phyloP scores from a whole-genome alignment of 2,329 filamentous ascomycete species.

The Hypomyces perniciosus region DNA sequence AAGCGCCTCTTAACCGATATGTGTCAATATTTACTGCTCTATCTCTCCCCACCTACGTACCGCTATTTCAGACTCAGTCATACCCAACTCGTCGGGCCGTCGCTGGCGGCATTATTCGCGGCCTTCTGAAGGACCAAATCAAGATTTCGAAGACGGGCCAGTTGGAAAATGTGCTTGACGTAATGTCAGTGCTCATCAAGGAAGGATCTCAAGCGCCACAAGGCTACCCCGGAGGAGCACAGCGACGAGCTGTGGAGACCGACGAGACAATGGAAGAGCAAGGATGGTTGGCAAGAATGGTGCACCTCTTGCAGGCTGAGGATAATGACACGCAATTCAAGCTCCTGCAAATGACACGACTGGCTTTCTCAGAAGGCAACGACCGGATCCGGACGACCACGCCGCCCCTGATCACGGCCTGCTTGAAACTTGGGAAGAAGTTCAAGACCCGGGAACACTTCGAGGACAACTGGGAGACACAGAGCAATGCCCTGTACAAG shows the following conservation, averaged over 20 bases:
- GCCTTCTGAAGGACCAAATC: slow-evolving; percentile 75
- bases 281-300: slow-evolving; percentile 88
- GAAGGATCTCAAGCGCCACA: slow-evolving; percentile 81
- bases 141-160: slow-evolving; percentile 71
- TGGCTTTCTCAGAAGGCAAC: slow-evolving; percentile 84
- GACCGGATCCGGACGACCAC: slow-evolving; percentile 95
- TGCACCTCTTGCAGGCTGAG: slow-evolving; percentile 76
- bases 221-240: slow-evolving; percentile 75
- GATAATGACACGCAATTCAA: slow-evolving; percentile 94
- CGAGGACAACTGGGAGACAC: slow-evolving; percentile 57
- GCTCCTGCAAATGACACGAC: slow-evolving; percentile 80
- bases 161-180: slow-evolving; percentile 81
- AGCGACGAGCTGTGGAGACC: slow-evolving; percentile 73
- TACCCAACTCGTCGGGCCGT: slow-evolving; percentile 89
- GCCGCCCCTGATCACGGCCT: slow-evolving; percentile 82
- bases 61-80: slow-evolving; percentile 82
- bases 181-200: slow-evolving; percentile 85
- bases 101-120: slow-evolving; percentile 79
- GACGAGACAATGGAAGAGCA: slow-evolving; percentile 98
- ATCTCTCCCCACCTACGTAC: slow-evolving; percentile 84
- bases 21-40: slow-evolving; percentile 94
- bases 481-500: slow-evolving; percentile 77
- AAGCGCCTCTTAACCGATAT: slow-evolving; percentile 84
- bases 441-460: slow-evolving; percentile 89
- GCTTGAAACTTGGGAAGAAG: slow-evolving; percentile 79